A percentile compares a stretch with the other conserved stretches of the same genome.
phyloP scores from a whole-genome alignment of 495 filamentous ascomycete genomes.

The Neurospora tetrasperma region DNA sequence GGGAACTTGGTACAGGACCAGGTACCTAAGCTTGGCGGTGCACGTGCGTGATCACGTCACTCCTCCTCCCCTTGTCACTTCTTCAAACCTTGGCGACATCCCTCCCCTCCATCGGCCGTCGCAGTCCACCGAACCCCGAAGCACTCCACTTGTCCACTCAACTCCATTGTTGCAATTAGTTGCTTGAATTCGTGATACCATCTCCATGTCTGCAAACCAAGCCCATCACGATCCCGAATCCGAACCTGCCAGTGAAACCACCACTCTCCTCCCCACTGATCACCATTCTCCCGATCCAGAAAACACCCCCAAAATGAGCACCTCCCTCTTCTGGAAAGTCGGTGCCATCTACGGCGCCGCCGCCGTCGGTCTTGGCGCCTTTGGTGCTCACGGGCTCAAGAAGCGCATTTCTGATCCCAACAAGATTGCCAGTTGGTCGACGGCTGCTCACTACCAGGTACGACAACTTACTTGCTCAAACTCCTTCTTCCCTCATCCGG shows the following conservation, averaged over 20 bases:
- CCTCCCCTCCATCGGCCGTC: neutral
- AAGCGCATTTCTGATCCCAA: slow-evolving; percentile 43
- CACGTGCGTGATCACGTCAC: neutral
- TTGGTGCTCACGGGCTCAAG: slow-evolving; percentile 55
- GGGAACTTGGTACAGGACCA: neutral
- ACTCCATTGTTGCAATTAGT: neutral
- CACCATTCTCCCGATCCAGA: neutral
- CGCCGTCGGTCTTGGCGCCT: slow-evolving; percentile 49
- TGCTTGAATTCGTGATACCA: neutral
- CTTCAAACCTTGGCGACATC: neutral
- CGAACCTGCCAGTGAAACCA: neutral
- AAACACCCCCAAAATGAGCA: slow-evolving; percentile 12
- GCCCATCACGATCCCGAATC: neutral
- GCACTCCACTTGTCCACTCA: neutral
- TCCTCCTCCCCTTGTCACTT: no score
- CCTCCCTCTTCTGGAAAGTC: slow-evolving; percentile 41
- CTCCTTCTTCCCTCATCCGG: neutral
- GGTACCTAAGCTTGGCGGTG: neutral
- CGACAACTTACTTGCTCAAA: neutral
- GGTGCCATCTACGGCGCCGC: slow-evolving; percentile 50
- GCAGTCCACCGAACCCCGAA: neutral
- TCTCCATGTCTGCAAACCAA: neutral
- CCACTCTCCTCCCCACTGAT: neutral
- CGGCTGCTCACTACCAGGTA: slow-evolving; percentile 55
- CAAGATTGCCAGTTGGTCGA: slow-evolving; percentile 42